Conservation (phyloP, 768 basidiomycete genomes). For the Tephrocybe rancida region DNA sequence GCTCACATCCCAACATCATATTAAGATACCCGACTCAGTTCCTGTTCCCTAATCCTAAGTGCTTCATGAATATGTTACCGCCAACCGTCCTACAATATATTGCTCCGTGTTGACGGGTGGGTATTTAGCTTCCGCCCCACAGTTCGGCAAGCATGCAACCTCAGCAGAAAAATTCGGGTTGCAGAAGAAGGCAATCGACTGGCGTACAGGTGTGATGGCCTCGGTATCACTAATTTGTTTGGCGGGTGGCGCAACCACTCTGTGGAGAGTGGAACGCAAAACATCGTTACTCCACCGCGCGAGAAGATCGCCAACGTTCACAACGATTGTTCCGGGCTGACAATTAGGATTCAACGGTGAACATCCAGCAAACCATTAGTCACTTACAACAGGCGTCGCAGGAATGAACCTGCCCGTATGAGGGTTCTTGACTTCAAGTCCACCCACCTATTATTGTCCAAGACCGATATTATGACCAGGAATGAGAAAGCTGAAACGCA, state of each 20-base stretch:
- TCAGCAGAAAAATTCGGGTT: constrained; percentile 74
- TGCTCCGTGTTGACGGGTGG: constrained; percentile 70
- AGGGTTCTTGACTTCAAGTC: constrained; percentile 81
- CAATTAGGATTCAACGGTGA: not conserved
- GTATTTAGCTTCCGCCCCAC: constrained; percentile 62
- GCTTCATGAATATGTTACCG: constrained; percentile 54
- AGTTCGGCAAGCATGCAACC: constrained; percentile 74
- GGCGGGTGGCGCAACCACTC: constrained; percentile 74
- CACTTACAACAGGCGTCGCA: constrained; percentile 75
- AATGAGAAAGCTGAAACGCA: not conserved
- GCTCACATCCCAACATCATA: not conserved
- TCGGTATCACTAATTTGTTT: constrained; percentile 49
- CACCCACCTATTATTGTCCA: constrained; percentile 58
- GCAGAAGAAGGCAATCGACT: constrained; percentile 88
- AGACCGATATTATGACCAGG: not conserved
- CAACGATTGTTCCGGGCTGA: constrained; percentile 79
- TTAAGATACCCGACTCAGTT: not conserved
- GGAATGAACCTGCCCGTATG: constrained; percentile 72
- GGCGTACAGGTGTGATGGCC: constrained; percentile 63
- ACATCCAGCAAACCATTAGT: not conserved
- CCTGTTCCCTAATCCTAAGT: too few relatives aligned
- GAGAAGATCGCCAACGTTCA: constrained; percentile 82
- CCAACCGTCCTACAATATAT: constrained; percentile 75
- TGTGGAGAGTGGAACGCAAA: constrained; percentile 78
- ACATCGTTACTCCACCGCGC: constrained; percentile 85